Percentiles rank a stretch among this genome's conserved stretches.
These are phyloP conservation scores for Epicoccum sorghinum DNA, from an alignment of 2,329 filamentous ascomycete species.

Conservation along the genomic window DNA sequence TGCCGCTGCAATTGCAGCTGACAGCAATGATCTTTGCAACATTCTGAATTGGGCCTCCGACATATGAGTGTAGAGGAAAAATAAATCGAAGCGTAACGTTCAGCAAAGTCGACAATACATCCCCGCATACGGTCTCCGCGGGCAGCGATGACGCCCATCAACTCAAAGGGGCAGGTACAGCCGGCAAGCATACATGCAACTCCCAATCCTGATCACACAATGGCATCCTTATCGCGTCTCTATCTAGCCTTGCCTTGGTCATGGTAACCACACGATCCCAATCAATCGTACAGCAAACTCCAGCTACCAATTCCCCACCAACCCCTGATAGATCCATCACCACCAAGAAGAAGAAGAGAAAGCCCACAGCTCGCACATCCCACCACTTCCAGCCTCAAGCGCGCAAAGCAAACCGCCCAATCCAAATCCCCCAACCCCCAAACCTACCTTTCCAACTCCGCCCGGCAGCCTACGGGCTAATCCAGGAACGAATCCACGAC, in stretches of 20 bases:
- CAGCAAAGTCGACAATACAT: not conserved
- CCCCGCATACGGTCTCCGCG: not conserved
- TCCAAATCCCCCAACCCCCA: conserved; percentile 21
- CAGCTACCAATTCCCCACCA: not conserved
- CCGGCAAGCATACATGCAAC: conserved; percentile 3
- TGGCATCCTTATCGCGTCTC: conserved; percentile 2
- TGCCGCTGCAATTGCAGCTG: not conserved
- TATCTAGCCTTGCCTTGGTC: not conserved
- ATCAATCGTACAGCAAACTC: not conserved
- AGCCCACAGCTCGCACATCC: conserved; percentile 3
- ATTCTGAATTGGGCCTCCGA: not conserved
- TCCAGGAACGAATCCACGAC: conserved; percentile 78
- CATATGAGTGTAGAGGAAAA: not conserved
- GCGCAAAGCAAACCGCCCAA: conserved; percentile 20
- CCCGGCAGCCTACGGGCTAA: conserved; percentile 69
- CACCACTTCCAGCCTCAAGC: conserved; percentile 13
- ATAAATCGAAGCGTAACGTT: not conserved
- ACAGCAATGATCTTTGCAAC: not conserved
- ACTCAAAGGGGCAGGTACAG: conserved; percentile 10
- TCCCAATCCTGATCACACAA: not conserved
- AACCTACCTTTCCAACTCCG: conserved; percentile 31
- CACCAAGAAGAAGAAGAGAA: conserved; percentile 3
- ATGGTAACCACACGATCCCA: conserved; percentile 16
- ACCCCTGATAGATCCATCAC: not conserved
- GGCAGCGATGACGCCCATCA: conserved; percentile 3